These are phyloP conservation scores for Neckera pumila DNA, from an alignment of 225 moss, liverwort and hornwort genomes.

Conservation along the genomic window DNA sequence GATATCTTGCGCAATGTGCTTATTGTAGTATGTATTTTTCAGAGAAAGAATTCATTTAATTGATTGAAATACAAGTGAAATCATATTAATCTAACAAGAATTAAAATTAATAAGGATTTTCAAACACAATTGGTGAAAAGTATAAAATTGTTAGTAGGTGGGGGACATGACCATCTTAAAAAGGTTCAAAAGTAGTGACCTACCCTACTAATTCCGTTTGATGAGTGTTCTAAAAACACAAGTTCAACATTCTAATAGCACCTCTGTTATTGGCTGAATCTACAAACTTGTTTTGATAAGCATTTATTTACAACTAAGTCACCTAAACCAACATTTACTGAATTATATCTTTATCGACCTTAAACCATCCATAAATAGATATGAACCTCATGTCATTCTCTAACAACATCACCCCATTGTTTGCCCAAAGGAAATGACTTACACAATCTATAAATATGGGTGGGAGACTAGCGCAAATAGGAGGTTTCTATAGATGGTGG, in stretches of 20 bases:
- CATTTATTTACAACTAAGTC: not conserved
- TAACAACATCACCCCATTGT: not conserved
- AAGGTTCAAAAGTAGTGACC: not conserved
- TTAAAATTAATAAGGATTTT: too few species aligned
- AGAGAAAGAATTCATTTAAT: too few species aligned
- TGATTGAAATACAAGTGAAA: too few species aligned
- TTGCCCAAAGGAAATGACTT: not conserved
- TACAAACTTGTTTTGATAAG: too few species aligned
- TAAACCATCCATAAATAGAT: fast-evolving
- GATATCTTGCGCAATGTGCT: too few species aligned
- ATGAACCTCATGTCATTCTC: not conserved
- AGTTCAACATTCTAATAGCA: not conserved
- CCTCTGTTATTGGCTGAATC: not conserved
- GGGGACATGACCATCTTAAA: too few species aligned
- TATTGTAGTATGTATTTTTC: too few species aligned
- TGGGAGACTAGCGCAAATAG: not conserved
- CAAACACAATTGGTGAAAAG: too few species aligned
- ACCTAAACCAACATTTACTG: not conserved
- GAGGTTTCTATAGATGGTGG: fast-evolving
- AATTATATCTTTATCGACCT: not conserved
- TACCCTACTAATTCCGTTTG: fast-evolving
- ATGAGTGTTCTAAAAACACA: not conserved
- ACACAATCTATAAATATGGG: not conserved
- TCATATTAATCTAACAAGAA: too few species aligned
- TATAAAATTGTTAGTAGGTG: too few species aligned